These are phyloP conservation scores for Naematelia aurantialba DNA, from an alignment of 768 basidiomycete genomes.

Conservation along the genomic window DNA sequence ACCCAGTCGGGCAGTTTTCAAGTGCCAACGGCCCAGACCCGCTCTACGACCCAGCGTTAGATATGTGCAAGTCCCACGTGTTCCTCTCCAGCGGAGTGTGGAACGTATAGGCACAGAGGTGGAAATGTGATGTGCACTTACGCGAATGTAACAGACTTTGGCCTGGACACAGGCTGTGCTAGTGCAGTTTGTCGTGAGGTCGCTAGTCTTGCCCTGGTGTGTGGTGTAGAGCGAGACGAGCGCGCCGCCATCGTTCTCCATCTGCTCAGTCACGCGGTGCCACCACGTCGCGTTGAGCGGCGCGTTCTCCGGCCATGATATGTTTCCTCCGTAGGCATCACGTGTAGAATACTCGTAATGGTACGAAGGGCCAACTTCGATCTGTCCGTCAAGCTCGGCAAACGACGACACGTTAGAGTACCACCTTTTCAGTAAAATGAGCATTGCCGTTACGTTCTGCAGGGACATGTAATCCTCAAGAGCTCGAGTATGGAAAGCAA, in stretches of 20 bases:
- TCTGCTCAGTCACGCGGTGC: conserved; percentile 62
- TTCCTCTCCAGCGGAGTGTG: too few relatives aligned
- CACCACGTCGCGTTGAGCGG: conserved; percentile 80
- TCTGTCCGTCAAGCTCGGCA: conserved; percentile 60
- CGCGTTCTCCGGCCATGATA: conserved; percentile 61
- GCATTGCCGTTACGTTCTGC: neutral
- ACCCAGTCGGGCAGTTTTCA: conserved; percentile 62
- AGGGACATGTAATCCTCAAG: too few relatives aligned
- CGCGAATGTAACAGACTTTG: conserved; percentile 58
- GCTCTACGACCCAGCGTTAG: too few relatives aligned
- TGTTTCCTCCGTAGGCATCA: conserved; percentile 61
- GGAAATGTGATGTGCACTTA: neutral
- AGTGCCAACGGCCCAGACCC: conserved; percentile 63
- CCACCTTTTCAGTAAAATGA: conserved; percentile 55
- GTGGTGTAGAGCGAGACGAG: conserved; percentile 60
- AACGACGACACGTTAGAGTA: conserved; percentile 62
- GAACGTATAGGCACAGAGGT: too few relatives aligned
- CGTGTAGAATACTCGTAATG: conserved; percentile 69
- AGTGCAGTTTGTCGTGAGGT: conserved; percentile 58
- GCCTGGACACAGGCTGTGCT: conserved; percentile 60
- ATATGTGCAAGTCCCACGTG: conserved; percentile 54
- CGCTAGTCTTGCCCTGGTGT: conserved; percentile 68
- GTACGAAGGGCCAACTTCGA: conserved; percentile 61
- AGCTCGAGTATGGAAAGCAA: neutral
- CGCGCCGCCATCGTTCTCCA: conserved; percentile 51